Conservation (phyloP, 805 yeast genomes). For the Ogataea neopini region DNA sequence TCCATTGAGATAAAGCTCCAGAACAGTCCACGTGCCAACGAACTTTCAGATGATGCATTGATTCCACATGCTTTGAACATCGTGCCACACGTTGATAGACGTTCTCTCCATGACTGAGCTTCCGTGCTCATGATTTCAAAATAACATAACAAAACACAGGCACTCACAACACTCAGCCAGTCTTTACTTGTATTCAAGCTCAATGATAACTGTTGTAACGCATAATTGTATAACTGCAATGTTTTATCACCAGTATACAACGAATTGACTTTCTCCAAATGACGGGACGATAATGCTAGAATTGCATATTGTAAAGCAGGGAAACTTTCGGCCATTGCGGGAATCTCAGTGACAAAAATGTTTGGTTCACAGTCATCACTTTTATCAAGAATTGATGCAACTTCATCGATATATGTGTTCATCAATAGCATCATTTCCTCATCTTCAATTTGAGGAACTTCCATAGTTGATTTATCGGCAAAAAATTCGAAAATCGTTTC, state of each 20-base stretch:
- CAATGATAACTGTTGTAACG: conserved; percentile 36
- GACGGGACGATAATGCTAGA: conserved; percentile 33
- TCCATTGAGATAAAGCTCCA: conserved; percentile 49
- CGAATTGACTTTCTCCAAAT: conserved; percentile 25
- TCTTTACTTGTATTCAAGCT: conserved; percentile 36
- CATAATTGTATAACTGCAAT: conserved; percentile 30
- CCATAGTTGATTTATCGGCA: conserved; percentile 26
- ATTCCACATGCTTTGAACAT: conserved; percentile 40
- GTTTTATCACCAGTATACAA: conserved; percentile 30
- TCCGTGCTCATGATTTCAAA: conserved; percentile 44
- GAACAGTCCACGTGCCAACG: conserved; percentile 40
- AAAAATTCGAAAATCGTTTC: conserved; percentile 30
- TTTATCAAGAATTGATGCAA: conserved; percentile 34
- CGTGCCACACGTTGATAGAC: conserved; percentile 40
- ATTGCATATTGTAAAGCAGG: conserved; percentile 29
- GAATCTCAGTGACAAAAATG: conserved; percentile 37
- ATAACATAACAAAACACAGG: conserved; percentile 44
- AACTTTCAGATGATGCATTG: conserved; percentile 38
- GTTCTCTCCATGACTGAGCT: conserved; percentile 41
- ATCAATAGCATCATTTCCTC: conserved; percentile 36
- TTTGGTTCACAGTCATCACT: conserved; percentile 29
- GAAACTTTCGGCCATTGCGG: conserved; percentile 41
- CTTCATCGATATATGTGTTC: conserved; percentile 38
- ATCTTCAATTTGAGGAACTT: conserved; percentile 28
- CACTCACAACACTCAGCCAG: conserved; percentile 31